These are phyloP conservation scores for Adansonia grandidieri DNA, from an alignment of 441 rosid species.

Conservation along the genomic window DNA sequence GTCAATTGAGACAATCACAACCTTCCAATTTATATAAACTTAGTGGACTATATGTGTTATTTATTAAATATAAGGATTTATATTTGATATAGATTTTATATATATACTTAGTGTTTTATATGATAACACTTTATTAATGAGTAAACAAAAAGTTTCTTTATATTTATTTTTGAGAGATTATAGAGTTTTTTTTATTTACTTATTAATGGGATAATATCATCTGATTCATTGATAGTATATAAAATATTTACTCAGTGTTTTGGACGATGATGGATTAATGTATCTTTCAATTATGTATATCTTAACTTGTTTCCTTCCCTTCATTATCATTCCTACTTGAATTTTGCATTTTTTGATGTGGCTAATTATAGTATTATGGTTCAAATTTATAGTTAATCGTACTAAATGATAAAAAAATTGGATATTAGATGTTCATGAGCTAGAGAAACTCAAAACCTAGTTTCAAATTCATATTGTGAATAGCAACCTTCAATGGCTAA, in stretches of 20 bases:
- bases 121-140: no score
- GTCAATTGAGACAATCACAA: conserved; percentile 35
- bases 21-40: conserved; percentile 32
- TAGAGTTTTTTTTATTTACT: no score
- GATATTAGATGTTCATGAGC: background rate
- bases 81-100: no score
- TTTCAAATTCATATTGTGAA: background rate
- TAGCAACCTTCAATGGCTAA: background rate
- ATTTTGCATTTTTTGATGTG: no score
- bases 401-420: background rate
- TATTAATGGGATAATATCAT: no score
- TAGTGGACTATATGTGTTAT: conserved; percentile 27
- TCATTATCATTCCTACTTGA: background rate
- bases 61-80: no score
- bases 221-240: conserved; percentile 21
- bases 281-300: background rate
- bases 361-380: background rate
- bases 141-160: no score
- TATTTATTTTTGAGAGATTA: no score
- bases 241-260: background rate
- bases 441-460: background rate
- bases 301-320: background rate
- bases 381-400: background rate
- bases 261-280: conserved; percentile 20
- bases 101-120: no score